Evolutionary conservation across 1,284 basidiomycete species (phyloP).

Genomic region (Omphalotus olearius): DNA sequence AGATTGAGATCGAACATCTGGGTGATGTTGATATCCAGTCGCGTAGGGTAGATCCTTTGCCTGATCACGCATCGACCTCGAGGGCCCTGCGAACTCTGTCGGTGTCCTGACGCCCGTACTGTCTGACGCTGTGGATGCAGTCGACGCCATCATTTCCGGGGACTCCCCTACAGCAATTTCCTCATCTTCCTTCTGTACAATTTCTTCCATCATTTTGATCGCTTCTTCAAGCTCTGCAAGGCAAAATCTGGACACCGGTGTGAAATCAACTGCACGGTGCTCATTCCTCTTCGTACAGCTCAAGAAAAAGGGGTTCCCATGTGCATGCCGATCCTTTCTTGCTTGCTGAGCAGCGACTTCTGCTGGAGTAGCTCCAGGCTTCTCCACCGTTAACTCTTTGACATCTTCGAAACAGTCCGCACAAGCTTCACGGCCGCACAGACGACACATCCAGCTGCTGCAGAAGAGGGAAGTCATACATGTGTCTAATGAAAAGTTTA

Average conservation of each 20-base stretch:
- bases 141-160: conserved; percentile 16
- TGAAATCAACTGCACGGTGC: conserved; percentile 65
- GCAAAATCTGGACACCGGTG: conserved; percentile 77
- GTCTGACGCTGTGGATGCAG: conserved; percentile 5
- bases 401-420: conserved; percentile 78
- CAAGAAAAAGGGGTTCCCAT: conserved; percentile 70
- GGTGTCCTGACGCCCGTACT: conserved; percentile 13
- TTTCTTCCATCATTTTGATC: conserved; percentile 61
- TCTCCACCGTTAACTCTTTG: conserved; percentile 53
- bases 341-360: conserved; percentile 45
- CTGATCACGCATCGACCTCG: too few species aligned
- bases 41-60: neutral
- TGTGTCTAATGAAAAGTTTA: conserved; percentile 55
- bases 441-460: conserved; percentile 82
- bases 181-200: conserved; percentile 35
- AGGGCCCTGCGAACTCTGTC: neutral
- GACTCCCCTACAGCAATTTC: conserved; percentile 14
- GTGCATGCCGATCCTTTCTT: conserved; percentile 56
- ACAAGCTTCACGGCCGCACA: conserved; percentile 91
- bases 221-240: conserved; percentile 60
- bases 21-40: neutral
- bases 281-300: conserved; percentile 66
- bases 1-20: neutral
- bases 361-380: conserved; percentile 39
- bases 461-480: conserved; percentile 92